A percentile compares a stretch with the other conserved stretches of the same genome.
Conservation (phyloP, 1,284 basidiomycete genomes). For the Lignosus rhinocerotis region DNA sequence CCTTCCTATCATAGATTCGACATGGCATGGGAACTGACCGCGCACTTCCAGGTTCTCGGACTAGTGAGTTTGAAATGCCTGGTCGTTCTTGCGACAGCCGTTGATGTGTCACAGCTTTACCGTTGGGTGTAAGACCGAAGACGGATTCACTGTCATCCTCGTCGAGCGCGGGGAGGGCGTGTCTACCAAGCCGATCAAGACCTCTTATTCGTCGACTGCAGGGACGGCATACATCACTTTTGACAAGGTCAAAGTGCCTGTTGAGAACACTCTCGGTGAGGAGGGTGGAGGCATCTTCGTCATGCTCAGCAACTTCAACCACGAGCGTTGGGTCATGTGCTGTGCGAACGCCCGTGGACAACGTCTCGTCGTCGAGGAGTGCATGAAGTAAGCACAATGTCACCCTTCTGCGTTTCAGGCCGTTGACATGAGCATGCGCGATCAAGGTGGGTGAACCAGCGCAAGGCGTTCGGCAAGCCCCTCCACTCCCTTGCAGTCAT, state of each 20-base stretch:
- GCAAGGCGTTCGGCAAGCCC: slow-evolving; percentile 84
- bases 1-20: slow-evolving; percentile 5
- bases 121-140: slow-evolving; percentile 63
- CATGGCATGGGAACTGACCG: not conserved
- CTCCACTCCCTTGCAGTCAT: slow-evolving; percentile 83
- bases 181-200: slow-evolving; percentile 85
- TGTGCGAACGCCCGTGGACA: slow-evolving; percentile 54
- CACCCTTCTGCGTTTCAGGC: not conserved
- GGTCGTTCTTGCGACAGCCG: not conserved
- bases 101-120: slow-evolving; percentile 48
- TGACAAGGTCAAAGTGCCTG: slow-evolving; percentile 84
- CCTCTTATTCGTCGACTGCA: slow-evolving; percentile 74
- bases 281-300: slow-evolving; percentile 84
- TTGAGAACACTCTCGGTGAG: slow-evolving; percentile 84
- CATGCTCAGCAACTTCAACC: slow-evolving; percentile 73
- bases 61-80: slow-evolving; percentile 37
- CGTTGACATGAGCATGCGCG: not conserved
- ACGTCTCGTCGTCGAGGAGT: slow-evolving; percentile 62
- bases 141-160: slow-evolving; percentile 84
- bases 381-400: slow-evolving; percentile 51
- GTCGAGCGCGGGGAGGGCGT: slow-evolving; percentile 78
- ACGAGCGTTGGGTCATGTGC: slow-evolving; percentile 73
- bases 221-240: slow-evolving; percentile 89
- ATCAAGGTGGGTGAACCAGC: slow-evolving; percentile 69
- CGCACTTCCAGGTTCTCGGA: slow-evolving; percentile 41